These are phyloP conservation scores for Tylopilus sp. DNA, from an alignment of 768 basidiomycete species.

Conservation along the genomic window DNA sequence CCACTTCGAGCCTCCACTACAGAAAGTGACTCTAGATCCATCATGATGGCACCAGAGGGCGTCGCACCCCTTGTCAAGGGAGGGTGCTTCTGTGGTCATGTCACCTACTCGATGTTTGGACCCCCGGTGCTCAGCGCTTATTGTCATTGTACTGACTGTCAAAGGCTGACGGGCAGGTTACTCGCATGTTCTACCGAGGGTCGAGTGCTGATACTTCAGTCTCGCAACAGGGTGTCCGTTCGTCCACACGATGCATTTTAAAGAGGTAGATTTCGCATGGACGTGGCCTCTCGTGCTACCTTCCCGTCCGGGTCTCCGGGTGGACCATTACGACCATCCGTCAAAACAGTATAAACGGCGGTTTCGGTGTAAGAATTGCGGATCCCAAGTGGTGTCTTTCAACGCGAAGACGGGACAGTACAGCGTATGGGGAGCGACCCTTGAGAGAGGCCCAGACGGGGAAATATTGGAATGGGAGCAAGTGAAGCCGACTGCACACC, in stretches of 20 bases:
- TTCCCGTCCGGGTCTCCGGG: too few relatives aligned
- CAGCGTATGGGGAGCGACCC: constrained; percentile 57
- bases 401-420: constrained; percentile 46
- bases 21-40: not conserved
- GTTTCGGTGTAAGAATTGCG: constrained; percentile 61
- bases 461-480: constrained; percentile 50
- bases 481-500: constrained; percentile 57
- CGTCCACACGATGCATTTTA: constrained; percentile 59
- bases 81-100: constrained; percentile 56
- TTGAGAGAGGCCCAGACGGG: constrained; percentile 52
- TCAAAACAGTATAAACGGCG: constrained; percentile 59
- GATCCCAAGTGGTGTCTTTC: constrained; percentile 48
- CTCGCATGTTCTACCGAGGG: not conserved
- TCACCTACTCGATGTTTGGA: constrained; percentile 46
- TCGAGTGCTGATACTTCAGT: not conserved
- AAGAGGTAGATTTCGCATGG: constrained; percentile 51
- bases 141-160: constrained; percentile 72
- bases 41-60: constrained; percentile 13
- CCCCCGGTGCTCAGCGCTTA: constrained; percentile 55
- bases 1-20: too few relatives aligned
- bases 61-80: constrained; percentile 37
- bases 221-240: constrained; percentile 42
- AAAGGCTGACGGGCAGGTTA: constrained; percentile 51
- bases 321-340: constrained; percentile 48
- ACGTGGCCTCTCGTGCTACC: constrained; percentile 13